Evolutionary conservation across 1,284 basidiomycete species (phyloP), one percentile per base, ranked within the genome.

Genomic region (Mycosarcoma maydis): DNA sequence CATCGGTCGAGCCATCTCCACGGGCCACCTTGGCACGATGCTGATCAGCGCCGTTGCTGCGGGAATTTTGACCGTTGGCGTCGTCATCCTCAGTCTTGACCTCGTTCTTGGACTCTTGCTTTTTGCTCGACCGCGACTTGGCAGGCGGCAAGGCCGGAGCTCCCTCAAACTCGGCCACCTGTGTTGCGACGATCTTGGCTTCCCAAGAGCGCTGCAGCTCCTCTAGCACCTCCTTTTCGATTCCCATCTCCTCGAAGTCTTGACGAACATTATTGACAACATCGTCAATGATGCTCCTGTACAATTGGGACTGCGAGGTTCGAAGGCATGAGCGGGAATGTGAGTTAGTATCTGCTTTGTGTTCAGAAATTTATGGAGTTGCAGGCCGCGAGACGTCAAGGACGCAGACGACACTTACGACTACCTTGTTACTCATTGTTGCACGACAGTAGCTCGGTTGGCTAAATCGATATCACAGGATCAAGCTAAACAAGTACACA

Each of bases 171-270:
- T 97, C 92, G 57, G 94, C 94, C 16, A 96, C 94, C 75, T 91
- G 89, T 1, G 93, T 94, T 13, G 90, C 90, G 27, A 96, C 87
- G 33, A 98, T 89, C 83, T 95, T 95, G 77, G 86, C 87, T 82
- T 97, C 91, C 94, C 94, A 98, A 88, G 92, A 92, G 90, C 88
- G 86, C 84, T 95, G 92, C 53, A 98, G 85, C 57, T 92, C 90
- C 73, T 89, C 89, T 50, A 98, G 85, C 51, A 98, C 90, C 32
- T 94, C 92, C 82, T 97, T 92, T 80, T 90, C 87, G 70, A 98
- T 91, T 52, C 94, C 95, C 82, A 92, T 94, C 83, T 96, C 94
- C 82, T 98, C 94, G 84, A 98, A 98, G 83, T 98, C 95, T 82
- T 89, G 86, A 83, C 92, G 92, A 84, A 95, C 92, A 76, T 87